Base-by-base conservation (phyloP, 2,329 filamentous ascomycete species). In the Cytospora leucostoma region DNA sequence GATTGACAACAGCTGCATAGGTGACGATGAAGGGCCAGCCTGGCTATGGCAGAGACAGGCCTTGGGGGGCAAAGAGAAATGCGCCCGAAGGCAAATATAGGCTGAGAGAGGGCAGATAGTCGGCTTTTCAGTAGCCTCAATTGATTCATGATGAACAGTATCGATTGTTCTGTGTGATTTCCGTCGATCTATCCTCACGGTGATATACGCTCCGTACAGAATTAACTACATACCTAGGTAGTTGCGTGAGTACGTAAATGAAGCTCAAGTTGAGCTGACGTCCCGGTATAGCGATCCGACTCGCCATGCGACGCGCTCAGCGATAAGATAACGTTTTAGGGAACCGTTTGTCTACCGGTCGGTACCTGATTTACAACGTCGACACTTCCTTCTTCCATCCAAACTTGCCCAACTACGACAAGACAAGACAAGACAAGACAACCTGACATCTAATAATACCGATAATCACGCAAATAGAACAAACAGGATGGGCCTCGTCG, bases 401-500 rank as follows among this genome's bases (percentile, higher is more conserved):
- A 47, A 21, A 47, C n/a, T 7, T 50, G 33, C 34, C 51, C 4
- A 32, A 19, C 4, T 33, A 51, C 33, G 34, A 49, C 35, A 38
- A 15, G 7, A 55, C 49, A 33, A 44, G 10, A 19, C n/a, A 34
- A 33, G n/a, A n/a, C n/a, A n/a, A n/a, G n/a, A n/a, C n/a, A n/a
- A 33, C 32, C 38, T 15, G n/a, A 19, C 58, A 47, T 15, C 57
- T 37, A 27, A 27, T 27, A 2, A 27, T 3, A 13, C 54, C 38
- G 33, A 49, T 21, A 55, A 21, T 6, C 4, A 21, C n/a, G 49
- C 19, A 38, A 33, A 10, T 19, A 55, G 27, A 19, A 47, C 17
- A 49, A n/a, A 80, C 81, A 34, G 71, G 71, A 95, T 95, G 90
- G 88, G 84, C 15, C 82, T 96, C 32, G 91, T 95, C 68, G 87